Evolutionary conservation across 441 rosid species (phyloP).

Genomic region (Populus trichocarpa): DNA sequence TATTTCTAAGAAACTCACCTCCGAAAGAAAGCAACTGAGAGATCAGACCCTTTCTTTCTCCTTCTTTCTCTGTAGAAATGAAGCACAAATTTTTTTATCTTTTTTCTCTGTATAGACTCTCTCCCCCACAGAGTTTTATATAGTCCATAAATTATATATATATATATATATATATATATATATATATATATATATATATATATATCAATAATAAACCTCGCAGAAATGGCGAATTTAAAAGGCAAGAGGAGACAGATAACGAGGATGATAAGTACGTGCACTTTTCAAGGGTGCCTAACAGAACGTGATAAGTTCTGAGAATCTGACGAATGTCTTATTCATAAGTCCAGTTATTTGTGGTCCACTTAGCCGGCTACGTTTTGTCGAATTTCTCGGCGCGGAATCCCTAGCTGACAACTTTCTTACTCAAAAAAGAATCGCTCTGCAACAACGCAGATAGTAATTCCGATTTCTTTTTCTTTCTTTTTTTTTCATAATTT

Average conservation of each 20-base stretch:
- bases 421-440: slow-evolving; percentile 2
- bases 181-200: slow-evolving; percentile 16
- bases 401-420: slow-evolving; percentile 69
- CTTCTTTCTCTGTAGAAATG: slow-evolving; percentile 35
- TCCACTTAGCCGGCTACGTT: slow-evolving; percentile 65
- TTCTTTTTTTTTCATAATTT: too few species aligned
- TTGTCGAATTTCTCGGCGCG: slow-evolving; percentile 69
- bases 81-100: slow-evolving; percentile 7
- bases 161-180: slow-evolving; percentile 16
- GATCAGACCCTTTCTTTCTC: slow-evolving; percentile 23
- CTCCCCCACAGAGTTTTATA: slow-evolving; percentile 22
- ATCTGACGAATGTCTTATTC: fast-evolving
- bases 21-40: slow-evolving; percentile 18
- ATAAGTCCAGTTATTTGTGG: slow-evolving; percentile 20
- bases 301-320: fast-evolving
- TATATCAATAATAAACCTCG: slow-evolving; percentile 41
- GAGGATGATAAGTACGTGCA: fast-evolving
- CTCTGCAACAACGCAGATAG: neutral
- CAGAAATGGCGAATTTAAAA: slow-evolving; percentile 56
- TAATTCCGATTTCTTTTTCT: neutral
- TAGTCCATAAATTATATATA: slow-evolving; percentile 21
- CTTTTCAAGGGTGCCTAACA: slow-evolving; percentile 14
- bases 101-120: slow-evolving; percentile 12
- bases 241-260: slow-evolving; percentile 51
- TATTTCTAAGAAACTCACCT: slow-evolving; percentile 45